Percentiles rank a stretch among this genome's conserved stretches.
Conservation (phyloP, 495 filamentous ascomycete genomes). For the Aspergillus olivimuriae region DNA sequence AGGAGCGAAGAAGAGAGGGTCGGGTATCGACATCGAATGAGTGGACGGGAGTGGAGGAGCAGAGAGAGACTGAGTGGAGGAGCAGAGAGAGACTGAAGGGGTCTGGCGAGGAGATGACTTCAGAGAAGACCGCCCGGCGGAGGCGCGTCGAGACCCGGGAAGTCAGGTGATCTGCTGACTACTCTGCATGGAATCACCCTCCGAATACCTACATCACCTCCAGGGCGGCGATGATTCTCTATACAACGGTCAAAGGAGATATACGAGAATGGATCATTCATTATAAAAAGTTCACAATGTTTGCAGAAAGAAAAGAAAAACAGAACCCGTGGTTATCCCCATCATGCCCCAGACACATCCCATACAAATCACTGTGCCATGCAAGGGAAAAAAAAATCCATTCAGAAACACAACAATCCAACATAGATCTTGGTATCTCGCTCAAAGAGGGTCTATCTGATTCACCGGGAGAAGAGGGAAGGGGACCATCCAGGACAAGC, state of each 20-base stretch:
- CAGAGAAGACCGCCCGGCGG: slow-evolving; percentile 16
- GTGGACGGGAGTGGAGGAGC: not conserved
- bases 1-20: slow-evolving; percentile 3
- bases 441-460: slow-evolving; percentile 41
- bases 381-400: slow-evolving; percentile 6
- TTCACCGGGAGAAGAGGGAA: slow-evolving; percentile 29
- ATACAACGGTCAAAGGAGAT: no score
- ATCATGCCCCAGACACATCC: not conserved
- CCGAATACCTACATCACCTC: no score
- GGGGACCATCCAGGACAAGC: slow-evolving; percentile 22
- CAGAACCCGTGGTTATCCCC: no score
- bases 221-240: no score
- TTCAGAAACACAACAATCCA: slow-evolving; percentile 10
- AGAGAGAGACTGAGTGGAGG: not conserved
- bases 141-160: slow-evolving; percentile 30
- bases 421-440: slow-evolving; percentile 42
- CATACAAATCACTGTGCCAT: not conserved
- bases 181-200: no score
- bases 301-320: no score
- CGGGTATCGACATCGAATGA: not conserved
- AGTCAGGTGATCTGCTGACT: slow-evolving; percentile 29
- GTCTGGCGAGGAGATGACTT: slow-evolving; percentile 28
- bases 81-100: slow-evolving; percentile 9
- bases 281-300: no score
- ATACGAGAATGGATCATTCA: no score